Base-by-base conservation (phyloP, 2,329 filamentous ascomycete genomes). In the Fusarium beomiforme region DNA sequence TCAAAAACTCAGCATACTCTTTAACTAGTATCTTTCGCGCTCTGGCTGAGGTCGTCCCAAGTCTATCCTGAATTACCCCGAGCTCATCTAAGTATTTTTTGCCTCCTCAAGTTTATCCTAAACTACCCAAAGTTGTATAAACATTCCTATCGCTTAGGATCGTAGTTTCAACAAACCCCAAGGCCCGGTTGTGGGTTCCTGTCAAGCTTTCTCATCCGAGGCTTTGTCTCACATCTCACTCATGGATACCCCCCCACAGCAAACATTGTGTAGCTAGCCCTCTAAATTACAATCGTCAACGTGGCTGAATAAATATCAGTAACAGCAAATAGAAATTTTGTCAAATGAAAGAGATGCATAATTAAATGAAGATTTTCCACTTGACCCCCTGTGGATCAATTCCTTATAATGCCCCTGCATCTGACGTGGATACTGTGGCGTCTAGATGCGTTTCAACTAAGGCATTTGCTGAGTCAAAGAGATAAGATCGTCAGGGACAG, bases 401-500 rank as follows among this genome's bases (percentile, higher is more conserved):
- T 54, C 36, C 41, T 42, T 31, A 31, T 64, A 31, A 43, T 50
- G 41, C 68, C 69, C 73, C 73, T 75, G 73, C 73, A 51, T 76
- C 46, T 64, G 61, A 69, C 74, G 73, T 75, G 73, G 71, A 71
- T 64, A 68, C 69, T 62, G 70, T 75, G 73, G 73, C 73, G 73
- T 58, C 67, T 59, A 44, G 44, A 61, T 67, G 63, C 65, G 74
- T 76, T 76, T 76, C 74, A 76, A 76, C 50, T 54, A 72, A 57
- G 46, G 47, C 37, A 37, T 51, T 41, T 14, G 31, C 34, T 33
- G 56, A 66, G 51, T 41, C 36, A 62, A 44, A 62, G 34, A 64
- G 68, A 63, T 33, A 61, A 53, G 73, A 75, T 76, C 71, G 67
- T 73, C 73, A 75, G 74, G 74, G 73, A 75, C 72, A 63, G 69